phyloP scores from a whole-genome alignment of 306 rosid species.

The Astragalus glycyphyllos region DNA sequence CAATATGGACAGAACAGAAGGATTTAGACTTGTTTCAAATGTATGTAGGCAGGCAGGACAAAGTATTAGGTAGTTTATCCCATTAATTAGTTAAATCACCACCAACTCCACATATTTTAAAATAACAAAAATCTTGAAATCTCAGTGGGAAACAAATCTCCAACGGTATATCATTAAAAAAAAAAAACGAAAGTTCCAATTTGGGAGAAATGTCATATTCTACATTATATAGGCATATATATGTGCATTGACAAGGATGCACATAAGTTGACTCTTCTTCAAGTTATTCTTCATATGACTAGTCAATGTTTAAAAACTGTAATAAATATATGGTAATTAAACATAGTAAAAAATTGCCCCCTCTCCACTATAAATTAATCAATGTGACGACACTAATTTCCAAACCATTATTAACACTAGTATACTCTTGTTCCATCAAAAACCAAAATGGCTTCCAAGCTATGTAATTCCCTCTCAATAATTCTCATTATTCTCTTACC shows the following conservation, averaged over 20 bases:
- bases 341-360: not conserved
- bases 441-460: conserved; percentile 47
- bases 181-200: conserved; percentile 6
- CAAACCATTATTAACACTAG: conserved; percentile 20
- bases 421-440: not conserved
- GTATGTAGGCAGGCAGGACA: conserved; percentile 19
- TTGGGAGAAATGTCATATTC: conserved; percentile 26
- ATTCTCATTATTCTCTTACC: conserved; percentile 40
- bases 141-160: conserved; percentile 28
- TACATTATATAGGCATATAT: not conserved
- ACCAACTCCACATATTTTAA: conserved; percentile 34
- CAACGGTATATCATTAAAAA: too few species aligned
- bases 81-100: conserved; percentile 42
- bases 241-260: conserved; percentile 9
- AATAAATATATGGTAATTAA: not conserved
- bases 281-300: not conserved
- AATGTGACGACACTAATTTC: not conserved
- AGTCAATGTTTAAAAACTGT: conserved; percentile 29
- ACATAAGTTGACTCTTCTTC: conserved; percentile 23
- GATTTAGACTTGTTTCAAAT: not conserved
- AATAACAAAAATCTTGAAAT: conserved; percentile 4
- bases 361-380: conserved; percentile 45
- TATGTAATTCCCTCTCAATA: conserved; percentile 25
- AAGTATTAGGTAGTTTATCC: conserved; percentile 29
- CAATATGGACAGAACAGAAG: conserved; percentile 1